phyloP scores from a whole-genome alignment of 2,329 filamentous ascomycete species.

The Scedosporium apiospermum region DNA sequence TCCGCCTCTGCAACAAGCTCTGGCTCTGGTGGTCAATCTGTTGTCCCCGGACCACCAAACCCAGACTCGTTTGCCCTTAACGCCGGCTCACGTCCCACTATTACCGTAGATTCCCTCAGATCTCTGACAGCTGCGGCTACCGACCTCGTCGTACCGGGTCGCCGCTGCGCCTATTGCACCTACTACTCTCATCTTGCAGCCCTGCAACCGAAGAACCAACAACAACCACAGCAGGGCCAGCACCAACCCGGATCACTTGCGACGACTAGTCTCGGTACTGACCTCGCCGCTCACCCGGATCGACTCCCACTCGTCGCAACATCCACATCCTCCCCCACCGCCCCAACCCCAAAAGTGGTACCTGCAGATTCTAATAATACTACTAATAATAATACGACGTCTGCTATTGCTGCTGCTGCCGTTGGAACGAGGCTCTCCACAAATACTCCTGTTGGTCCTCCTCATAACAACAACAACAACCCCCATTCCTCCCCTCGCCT shows the following conservation, averaged over 20 bases:
- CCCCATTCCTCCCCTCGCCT: not conserved
- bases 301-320: not conserved
- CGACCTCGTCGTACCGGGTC: not conserved
- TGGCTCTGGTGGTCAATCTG: not conserved
- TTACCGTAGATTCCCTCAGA: not conserved
- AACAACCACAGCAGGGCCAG: not conserved
- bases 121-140: not conserved
- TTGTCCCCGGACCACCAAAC: not conserved
- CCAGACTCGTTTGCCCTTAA: not conserved
- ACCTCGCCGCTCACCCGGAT: not conserved
- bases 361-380: conserved; percentile 1
- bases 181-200: not conserved
- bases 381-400: not conserved
- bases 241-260: not conserved
- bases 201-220: not conserved
- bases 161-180: not conserved
- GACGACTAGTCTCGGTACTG: not conserved
- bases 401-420: not conserved
- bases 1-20: not conserved
- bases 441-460: not conserved
- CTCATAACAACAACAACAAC: not conserved
- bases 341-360: not conserved
- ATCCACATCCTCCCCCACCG: not conserved
- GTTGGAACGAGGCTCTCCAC: not conserved
- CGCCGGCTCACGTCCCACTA: not conserved